Evolutionary conservation across 371 early-diverging fungal genomes (phyloP).

Genomic region (Mortierella sp.): DNA sequence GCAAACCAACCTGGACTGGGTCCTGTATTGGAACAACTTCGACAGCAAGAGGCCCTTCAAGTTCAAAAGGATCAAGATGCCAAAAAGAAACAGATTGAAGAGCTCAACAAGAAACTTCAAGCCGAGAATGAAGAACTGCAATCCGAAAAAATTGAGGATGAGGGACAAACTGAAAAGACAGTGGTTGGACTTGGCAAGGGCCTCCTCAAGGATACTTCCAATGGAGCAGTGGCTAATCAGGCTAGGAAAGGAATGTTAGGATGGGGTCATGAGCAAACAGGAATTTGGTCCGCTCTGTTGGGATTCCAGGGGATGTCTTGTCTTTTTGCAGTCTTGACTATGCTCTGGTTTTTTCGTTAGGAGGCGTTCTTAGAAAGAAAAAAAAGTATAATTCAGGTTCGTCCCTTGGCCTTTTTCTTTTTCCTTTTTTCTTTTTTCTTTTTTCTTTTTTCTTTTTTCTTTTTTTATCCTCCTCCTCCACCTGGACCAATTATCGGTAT

Average conservation of each 20-base stretch:
- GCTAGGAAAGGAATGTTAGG: neutral
- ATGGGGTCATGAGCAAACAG: neutral
- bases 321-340: slow-evolving; percentile 12
- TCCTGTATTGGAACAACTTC: slow-evolving; percentile 18
- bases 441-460: too few relatives aligned
- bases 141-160: neutral
- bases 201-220: neutral
- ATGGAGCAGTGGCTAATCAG: neutral
- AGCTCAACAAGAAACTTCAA: slow-evolving; percentile 6
- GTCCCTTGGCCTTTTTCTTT: too few relatives aligned
- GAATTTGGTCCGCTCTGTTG: slow-evolving; percentile 1
- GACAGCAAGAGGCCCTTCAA: slow-evolving; percentile 9
- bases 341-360: slow-evolving; percentile 30
- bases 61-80: slow-evolving; percentile 19
- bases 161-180: neutral
- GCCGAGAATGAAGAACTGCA: neutral
- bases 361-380: neutral
- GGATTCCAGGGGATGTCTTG: slow-evolving; percentile 24
- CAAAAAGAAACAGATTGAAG: slow-evolving; percentile 18
- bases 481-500: too few relatives aligned
- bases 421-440: too few relatives aligned
- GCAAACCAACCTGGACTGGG: slow-evolving; percentile 39
- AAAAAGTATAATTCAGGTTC: too few relatives aligned
- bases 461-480: too few relatives aligned
- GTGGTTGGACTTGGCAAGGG: neutral